These are phyloP conservation scores for Pulchroboletus neoregius DNA, from an alignment of 1,284 basidiomycete species.

Conservation along the genomic window DNA sequence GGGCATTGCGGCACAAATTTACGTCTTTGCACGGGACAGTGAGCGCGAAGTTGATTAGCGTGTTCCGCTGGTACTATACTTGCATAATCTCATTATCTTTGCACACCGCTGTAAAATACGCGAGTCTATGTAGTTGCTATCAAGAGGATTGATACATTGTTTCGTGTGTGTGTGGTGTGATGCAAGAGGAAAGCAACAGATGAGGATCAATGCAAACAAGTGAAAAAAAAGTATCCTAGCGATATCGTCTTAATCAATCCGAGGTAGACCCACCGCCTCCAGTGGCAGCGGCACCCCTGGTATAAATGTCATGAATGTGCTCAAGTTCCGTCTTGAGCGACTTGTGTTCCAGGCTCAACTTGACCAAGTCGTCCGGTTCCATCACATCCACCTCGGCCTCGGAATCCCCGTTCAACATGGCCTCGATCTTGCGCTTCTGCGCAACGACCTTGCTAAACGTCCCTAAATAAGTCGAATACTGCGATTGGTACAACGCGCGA, in stretches of 20 bases:
- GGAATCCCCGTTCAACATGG: conserved; percentile 35
- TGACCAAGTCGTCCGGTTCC: conserved; percentile 48
- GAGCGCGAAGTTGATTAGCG: too few species aligned
- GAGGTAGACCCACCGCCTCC: conserved; percentile 3
- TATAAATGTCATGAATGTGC: conserved; percentile 40
- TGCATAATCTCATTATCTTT: too few species aligned
- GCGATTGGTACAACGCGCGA: conserved; percentile 47
- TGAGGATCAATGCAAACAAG: neutral
- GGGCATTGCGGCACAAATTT: too few species aligned
- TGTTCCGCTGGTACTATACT: too few species aligned
- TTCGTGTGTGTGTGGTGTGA: neutral
- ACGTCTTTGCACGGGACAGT: too few species aligned
- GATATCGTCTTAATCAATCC: conserved; percentile 9
- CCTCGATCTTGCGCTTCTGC: conserved; percentile 46
- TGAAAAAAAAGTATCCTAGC: neutral
- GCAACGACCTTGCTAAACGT: conserved; percentile 43
- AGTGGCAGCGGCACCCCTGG: neutral
- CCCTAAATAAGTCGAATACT: conserved; percentile 48
- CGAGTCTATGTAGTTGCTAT: neutral
- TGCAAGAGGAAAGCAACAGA: neutral
- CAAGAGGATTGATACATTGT: conserved; percentile 1
- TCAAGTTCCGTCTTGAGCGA: conserved; percentile 45
- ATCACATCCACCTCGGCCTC: conserved; percentile 43
- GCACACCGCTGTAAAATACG: too few species aligned
- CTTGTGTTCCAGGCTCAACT: conserved; percentile 42